Percentiles rank a stretch among this genome's conserved stretches.
phyloP scores from a whole-genome alignment of 768 basidiomycete species.

The Filobasidium wieringae region DNA sequence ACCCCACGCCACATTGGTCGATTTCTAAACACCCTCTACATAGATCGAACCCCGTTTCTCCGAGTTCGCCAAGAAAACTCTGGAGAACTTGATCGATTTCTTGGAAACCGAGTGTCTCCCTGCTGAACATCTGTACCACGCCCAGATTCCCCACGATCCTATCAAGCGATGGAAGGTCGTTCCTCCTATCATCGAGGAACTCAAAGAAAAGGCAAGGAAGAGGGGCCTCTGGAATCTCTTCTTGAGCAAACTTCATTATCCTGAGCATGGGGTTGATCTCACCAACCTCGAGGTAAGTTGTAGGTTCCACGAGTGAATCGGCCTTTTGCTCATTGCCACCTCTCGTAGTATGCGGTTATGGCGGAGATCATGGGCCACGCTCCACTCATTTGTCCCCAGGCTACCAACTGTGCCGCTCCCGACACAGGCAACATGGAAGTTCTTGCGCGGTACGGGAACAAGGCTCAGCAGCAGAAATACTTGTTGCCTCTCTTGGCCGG shows the following conservation, averaged over 20 bases:
- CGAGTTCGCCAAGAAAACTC: conserved; percentile 69
- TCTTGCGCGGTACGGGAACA: conserved; percentile 81
- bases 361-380: conserved; percentile 85
- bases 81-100: conserved; percentile 59
- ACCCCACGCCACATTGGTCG: not conserved
- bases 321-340: not conserved
- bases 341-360: conserved; percentile 81
- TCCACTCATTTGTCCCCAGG: conserved; percentile 70
- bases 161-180: conserved; percentile 63
- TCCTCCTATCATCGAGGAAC: conserved; percentile 64
- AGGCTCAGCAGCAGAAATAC: conserved; percentile 84
- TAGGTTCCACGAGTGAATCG: not conserved
- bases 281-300: conserved; percentile 74
- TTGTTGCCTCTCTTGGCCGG: conserved; percentile 76
- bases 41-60: conserved; percentile 77
- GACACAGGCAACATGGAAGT: conserved; percentile 99
- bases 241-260: conserved; percentile 86
- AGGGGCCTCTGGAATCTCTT: conserved; percentile 95
- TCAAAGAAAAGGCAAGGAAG: conserved; percentile 77
- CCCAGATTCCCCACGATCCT: conserved; percentile 65
- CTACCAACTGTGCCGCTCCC: conserved; percentile 86
- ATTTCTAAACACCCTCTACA: conserved; percentile 21
- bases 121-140: conserved; percentile 60
- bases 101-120: conserved; percentile 80
- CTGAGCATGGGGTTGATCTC: conserved; percentile 73